phyloP scores from a whole-genome alignment of 495 filamentous ascomycete species.

The Podospora sp. region DNA sequence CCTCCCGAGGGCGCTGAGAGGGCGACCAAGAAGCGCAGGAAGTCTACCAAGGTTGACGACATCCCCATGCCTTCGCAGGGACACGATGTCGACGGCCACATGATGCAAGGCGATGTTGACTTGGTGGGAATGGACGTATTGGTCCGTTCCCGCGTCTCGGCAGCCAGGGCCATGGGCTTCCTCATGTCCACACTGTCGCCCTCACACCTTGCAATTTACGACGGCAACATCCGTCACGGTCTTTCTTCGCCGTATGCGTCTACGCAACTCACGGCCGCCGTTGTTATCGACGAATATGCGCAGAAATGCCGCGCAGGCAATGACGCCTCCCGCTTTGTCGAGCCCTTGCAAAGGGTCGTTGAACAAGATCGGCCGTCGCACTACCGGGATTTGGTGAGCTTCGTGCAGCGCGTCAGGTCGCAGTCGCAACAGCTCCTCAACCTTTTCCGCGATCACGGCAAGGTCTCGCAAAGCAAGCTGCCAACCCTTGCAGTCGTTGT shows the following conservation, averaged over 20 bases:
- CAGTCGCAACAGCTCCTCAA: conserved; percentile 89
- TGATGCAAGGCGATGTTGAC: conserved; percentile 96
- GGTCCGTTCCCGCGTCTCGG: conserved; percentile 83
- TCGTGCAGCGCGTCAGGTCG: conserved; percentile 81
- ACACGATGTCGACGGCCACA: conserved; percentile 96
- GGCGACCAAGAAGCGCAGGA: conserved; percentile 72
- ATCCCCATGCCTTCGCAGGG: conserved; percentile 59
- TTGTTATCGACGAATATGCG: conserved; percentile 90
- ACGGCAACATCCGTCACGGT: conserved; percentile 59
- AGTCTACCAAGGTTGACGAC: conserved; percentile 79
- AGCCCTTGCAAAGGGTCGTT: conserved; percentile 68
- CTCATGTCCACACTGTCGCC: conserved; percentile 65
- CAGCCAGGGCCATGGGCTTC: conserved; percentile 79
- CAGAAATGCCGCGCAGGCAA: conserved; percentile 51
- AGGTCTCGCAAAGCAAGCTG: conserved; percentile 70
- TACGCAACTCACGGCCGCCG: conserved; percentile 78
- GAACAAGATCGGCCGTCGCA: conserved; percentile 77
- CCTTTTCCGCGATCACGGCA: conserved; percentile 83
- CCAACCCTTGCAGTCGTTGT: conserved; percentile 84
- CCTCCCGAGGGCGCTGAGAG: conserved; percentile 54
- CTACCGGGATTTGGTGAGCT: conserved; percentile 87
- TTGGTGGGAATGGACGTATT: conserved; percentile 86
- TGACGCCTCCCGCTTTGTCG: conserved; percentile 50
- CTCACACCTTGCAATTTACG: conserved; percentile 53
- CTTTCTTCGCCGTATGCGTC: conserved; percentile 74